Percentiles rank a stretch among this genome's conserved stretches.
Evolutionary conservation across 768 basidiomycete species (phyloP).

Genomic region (Psilocybe subaeruginosa): DNA sequence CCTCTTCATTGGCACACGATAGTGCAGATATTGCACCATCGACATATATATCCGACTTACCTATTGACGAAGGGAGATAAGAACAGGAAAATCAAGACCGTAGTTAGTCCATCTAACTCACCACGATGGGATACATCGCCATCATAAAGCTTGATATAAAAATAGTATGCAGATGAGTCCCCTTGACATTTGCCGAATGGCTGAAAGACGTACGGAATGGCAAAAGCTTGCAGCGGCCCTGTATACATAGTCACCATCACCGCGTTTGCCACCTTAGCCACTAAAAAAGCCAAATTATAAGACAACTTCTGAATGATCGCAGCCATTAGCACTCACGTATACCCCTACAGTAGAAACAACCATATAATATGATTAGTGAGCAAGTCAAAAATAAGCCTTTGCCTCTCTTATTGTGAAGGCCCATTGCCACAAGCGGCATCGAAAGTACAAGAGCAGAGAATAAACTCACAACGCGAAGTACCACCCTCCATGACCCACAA

Average conservation of each 20-base stretch:
- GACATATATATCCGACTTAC: conserved; percentile 16
- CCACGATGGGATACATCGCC: conserved; percentile 21
- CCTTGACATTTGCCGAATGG: no score
- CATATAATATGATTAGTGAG: neutral
- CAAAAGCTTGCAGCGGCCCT: conserved; percentile 18
- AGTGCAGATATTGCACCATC: conserved; percentile 22
- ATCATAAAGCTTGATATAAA: conserved; percentile 14
- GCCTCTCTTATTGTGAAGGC: neutral
- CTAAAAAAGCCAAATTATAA: conserved; percentile 10
- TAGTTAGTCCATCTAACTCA: neutral
- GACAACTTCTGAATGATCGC: neutral
- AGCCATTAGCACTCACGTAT: conserved; percentile 7
- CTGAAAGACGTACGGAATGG: conserved; percentile 14
- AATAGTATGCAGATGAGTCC: neutral
- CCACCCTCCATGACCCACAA: conserved; percentile 21
- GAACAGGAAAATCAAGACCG: neutral
- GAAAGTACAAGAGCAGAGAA: neutral
- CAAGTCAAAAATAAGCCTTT: neutral
- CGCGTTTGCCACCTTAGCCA: conserved; percentile 18
- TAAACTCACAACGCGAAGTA: conserved; percentile 22
- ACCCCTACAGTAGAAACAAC: conserved; percentile 3
- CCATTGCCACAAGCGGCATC: neutral
- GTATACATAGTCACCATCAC: conserved; percentile 15
- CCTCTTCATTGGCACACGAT: conserved; percentile 3
- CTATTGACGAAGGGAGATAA: neutral